Evolutionary conservation across 805 yeast genomes (phyloP).

Genomic region (Wickerhamomyces sydowiorum): DNA sequence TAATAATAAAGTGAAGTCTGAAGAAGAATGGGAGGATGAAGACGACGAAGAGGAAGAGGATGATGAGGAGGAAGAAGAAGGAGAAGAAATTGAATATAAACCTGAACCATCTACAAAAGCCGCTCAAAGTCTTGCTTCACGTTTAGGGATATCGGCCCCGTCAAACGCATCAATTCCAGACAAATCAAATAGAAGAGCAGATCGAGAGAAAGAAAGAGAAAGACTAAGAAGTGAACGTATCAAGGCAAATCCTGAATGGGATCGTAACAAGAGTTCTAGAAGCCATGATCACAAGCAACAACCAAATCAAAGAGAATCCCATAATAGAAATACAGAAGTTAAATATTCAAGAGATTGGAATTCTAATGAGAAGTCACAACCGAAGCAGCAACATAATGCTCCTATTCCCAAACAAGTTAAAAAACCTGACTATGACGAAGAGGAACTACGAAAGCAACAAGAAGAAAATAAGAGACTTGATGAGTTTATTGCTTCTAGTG

Average conservation of each 20-base stretch:
- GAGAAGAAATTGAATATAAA: constrained; percentile 4
- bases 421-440: constrained; percentile 4
- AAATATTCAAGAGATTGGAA: not conserved
- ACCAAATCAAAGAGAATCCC: not conserved
- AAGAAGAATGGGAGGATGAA: constrained; percentile 10
- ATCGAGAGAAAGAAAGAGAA: constrained; percentile 8
- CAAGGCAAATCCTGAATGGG: constrained; percentile 7
- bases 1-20: too few species aligned
- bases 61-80: not conserved
- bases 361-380: not conserved
- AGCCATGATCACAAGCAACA: not conserved
- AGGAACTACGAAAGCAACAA: constrained; percentile 2
- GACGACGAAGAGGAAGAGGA: constrained; percentile 5
- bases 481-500: constrained; percentile 8
- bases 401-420: not conserved
- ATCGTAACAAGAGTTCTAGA: not conserved
- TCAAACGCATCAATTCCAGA: not conserved
- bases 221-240: constrained; percentile 6
- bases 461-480: constrained; percentile 6
- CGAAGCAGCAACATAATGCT: not conserved
- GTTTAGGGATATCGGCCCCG: constrained; percentile 12
- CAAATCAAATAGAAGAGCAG: not conserved
- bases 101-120: constrained; percentile 12
- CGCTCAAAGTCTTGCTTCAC: constrained; percentile 18
- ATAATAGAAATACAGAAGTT: not conserved